A percentile compares a stretch with the other conserved stretches of the same genome.
Evolutionary conservation across 163 green algal species (phyloP).

Genomic region (Chlorella variabilis): DNA sequence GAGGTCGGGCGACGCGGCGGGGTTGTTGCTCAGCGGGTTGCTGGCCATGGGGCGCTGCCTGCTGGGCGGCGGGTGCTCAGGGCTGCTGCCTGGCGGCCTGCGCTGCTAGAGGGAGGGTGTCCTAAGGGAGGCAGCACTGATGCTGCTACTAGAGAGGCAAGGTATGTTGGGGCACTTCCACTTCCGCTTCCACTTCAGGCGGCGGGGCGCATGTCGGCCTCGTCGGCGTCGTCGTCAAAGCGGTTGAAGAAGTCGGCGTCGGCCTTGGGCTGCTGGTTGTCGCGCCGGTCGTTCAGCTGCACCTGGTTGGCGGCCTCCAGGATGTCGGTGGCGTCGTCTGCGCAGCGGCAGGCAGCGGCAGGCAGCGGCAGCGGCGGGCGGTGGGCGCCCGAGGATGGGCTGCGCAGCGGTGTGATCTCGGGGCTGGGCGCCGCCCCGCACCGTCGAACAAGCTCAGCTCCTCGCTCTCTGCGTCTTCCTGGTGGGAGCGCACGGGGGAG

Average conservation of each 20-base stretch:
- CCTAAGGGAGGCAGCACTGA: too few relatives aligned
- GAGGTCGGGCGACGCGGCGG: slow-evolving; percentile 7
- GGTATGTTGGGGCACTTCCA: neutral
- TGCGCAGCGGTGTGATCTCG: neutral
- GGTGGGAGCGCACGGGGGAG: neutral
- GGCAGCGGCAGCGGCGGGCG: too few relatives aligned
- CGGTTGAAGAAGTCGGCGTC: slow-evolving; percentile 54
- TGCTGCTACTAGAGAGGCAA: neutral
- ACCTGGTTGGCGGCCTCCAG: slow-evolving; percentile 38
- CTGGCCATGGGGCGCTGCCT: neutral
- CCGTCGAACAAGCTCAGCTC: slow-evolving; percentile 8
- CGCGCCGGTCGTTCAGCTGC: slow-evolving; percentile 25
- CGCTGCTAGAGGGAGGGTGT: too few relatives aligned
- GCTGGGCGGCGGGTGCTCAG: neutral
- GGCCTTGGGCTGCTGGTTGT: slow-evolving; percentile 24
- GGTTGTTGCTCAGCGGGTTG: slow-evolving; percentile 20
- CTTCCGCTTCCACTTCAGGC: neutral
- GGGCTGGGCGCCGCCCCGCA: neutral
- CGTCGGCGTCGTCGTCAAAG: slow-evolving; percentile 52
- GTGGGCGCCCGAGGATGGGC: neutral
- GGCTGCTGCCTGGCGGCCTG: too few relatives aligned
- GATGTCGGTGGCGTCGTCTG: slow-evolving; percentile 36
- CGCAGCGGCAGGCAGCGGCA: neutral
- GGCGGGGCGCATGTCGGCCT: slow-evolving; percentile 42
- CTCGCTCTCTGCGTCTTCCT: neutral